Evolutionary conservation across 768 basidiomycete species (phyloP), one percentile per base, ranked within the genome.

Genomic region (Phanerochaete carnosa): DNA sequence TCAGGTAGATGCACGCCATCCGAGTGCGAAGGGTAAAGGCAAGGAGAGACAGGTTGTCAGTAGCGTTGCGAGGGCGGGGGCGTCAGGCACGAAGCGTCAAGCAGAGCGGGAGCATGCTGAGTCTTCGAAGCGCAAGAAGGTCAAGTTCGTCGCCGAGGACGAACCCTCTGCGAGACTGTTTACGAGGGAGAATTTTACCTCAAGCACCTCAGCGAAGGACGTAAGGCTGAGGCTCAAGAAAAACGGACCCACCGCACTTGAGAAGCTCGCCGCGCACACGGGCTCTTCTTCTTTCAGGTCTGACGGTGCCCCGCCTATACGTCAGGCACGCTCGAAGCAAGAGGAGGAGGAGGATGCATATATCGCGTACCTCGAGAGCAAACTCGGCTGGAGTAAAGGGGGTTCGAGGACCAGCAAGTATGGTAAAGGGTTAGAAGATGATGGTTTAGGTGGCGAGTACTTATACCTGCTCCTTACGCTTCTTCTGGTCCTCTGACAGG

Each of bases 311-410:
- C 2, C 26, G 57, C 1, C 7, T 26, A 25, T 25, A 43, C 45
- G 54, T 22, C 19, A 30, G 2, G 65, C 74, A 26, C 76, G 72
- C 26, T 72, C 73, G 6, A 76, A 70, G 32, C 74, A 75, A 59
- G 83, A 92, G 62, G 73, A 78, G 30, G 81, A 89, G 33, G 95
- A 98, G 66, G 94, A 95, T 67, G 80, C 82, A 0, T 93, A 95
- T 69, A 97, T 98, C 46, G 81, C 86, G 0, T 87, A 90, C 74
- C 75, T 97, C 12, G 95, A 98, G 72, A 77, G 81, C 0, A 89
- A 87, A 71, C 80, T 97, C 19, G 87, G 90, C 2, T 78, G 87
- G 66, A 54, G 72, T 35, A 75, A 80, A 59, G 69, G 59, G 0
- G 69, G 69, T 16, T 70, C 70, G 56, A 71, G 75, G 47, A 72